These are phyloP conservation scores for Mycothermus thermophilus DNA, from an alignment of 495 filamentous ascomycete species.

Conservation along the genomic window DNA sequence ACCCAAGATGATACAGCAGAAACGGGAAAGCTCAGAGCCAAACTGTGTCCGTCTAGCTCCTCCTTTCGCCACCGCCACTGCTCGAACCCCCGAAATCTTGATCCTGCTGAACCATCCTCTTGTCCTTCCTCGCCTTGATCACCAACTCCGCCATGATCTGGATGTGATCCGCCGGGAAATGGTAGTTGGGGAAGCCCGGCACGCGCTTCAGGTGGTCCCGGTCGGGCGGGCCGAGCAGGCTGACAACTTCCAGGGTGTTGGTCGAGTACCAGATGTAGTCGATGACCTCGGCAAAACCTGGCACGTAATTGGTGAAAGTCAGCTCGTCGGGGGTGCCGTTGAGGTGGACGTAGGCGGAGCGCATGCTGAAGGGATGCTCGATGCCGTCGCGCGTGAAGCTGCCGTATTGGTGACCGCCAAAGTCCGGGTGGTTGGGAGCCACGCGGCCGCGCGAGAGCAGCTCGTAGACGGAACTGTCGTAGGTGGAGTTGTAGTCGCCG, in stretches of 20 bases:
- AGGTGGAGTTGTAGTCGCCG: conserved; percentile 87
- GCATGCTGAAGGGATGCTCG: conserved; percentile 83
- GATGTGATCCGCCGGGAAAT: conserved; percentile 95
- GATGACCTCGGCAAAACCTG: conserved; percentile 75
- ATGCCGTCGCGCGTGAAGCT: conserved; percentile 86
- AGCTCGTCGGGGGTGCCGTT: conserved; percentile 57
- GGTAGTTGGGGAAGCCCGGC: conserved; percentile 91
- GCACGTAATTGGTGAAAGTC: conserved; percentile 91
- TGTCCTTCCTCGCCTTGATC: conserved; percentile 76
- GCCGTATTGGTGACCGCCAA: conserved; percentile 61
- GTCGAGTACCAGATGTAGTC: conserved; percentile 97
- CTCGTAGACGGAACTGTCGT: conserved; percentile 76
- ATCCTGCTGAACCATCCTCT: conserved; percentile 40
- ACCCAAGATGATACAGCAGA: no score
- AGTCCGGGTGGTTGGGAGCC: conserved; percentile 57
- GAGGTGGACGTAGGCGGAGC: conserved; percentile 67
- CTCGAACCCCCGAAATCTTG: conserved; percentile 19
- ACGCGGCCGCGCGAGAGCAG: conserved; percentile 65
- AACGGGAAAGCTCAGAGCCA: no score
- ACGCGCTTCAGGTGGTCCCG: conserved; percentile 77
- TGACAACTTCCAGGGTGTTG: conserved; percentile 76
- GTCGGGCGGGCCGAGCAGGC: conserved; percentile 81
- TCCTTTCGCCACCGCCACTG: background rate
- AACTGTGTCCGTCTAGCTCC: no score
- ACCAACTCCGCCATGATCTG: conserved; percentile 84